phyloP scores from a whole-genome alignment of 345 rosid genomes.

The Gossypium australe region DNA sequence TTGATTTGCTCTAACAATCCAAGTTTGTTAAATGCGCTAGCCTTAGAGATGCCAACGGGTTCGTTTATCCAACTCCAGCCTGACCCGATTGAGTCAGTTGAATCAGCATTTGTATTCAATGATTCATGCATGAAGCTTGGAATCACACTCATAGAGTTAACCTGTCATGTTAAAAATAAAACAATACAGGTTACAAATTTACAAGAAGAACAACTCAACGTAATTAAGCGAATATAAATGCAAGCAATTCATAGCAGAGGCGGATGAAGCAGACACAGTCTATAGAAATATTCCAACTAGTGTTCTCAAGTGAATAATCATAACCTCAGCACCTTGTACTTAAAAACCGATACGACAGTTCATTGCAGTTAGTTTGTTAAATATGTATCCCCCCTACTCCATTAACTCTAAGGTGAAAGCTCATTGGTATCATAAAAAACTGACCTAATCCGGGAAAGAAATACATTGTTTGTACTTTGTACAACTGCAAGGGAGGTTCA shows the following conservation, averaged over 20 bases:
- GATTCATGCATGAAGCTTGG: conserved; percentile 47
- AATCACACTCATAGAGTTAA: conserved; percentile 56
- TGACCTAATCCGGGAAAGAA: neutral
- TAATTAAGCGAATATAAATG: neutral
- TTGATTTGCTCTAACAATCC: conserved; percentile 86
- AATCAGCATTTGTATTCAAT: conserved; percentile 34
- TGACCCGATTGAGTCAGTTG: conserved; percentile 41
- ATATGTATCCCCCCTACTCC: no score
- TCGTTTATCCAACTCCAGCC: conserved; percentile 77
- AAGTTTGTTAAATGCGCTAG: conserved; percentile 46
- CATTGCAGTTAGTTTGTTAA: no score
- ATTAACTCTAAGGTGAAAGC: no score
- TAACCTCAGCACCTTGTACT: neutral
- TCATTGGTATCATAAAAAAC: no score
- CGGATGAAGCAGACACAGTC: neutral
- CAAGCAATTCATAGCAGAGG: no score
- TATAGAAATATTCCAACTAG: neutral
- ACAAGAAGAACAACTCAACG: neutral
- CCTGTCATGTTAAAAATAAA: conserved; percentile 33
- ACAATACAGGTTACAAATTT: conserved; percentile 1
- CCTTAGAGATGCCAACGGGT: conserved; percentile 77
- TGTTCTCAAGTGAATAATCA: neutral
- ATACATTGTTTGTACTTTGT: neutral
- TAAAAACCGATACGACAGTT: no score
- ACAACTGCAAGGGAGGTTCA: neutral